phyloP scores from a whole-genome alignment of 2,329 filamentous ascomycete species.

The Epichloe gansuensis region DNA sequence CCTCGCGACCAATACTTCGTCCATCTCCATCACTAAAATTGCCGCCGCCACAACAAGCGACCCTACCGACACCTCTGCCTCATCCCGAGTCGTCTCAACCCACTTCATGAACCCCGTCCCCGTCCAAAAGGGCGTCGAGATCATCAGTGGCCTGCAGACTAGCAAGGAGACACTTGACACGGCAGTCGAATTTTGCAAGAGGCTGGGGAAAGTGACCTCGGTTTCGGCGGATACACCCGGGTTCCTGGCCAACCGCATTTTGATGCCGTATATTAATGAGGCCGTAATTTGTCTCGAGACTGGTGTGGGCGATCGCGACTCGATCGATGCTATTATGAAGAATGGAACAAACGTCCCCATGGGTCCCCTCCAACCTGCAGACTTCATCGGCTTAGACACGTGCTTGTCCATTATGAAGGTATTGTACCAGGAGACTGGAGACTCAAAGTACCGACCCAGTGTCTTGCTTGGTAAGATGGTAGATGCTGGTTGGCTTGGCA shows the following conservation, averaged over 20 bases:
- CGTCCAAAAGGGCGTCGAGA: constrained; percentile 93
- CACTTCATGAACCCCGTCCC: constrained; percentile 99
- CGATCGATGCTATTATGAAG: constrained; percentile 98
- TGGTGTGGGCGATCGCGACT: constrained; percentile 73
- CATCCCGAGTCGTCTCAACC: constrained; percentile 82
- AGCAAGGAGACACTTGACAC: constrained; percentile 68
- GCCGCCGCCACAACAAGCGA: constrained; percentile 73
- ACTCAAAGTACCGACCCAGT: constrained; percentile 88
- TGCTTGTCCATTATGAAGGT: constrained; percentile 97
- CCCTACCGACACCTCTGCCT: constrained; percentile 65
- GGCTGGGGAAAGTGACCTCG: constrained; percentile 87
- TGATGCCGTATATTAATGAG: constrained; percentile 99
- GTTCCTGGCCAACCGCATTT: constrained; percentile 88
- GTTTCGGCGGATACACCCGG: constrained; percentile 82
- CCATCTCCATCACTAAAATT: constrained; percentile 93
- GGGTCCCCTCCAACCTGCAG: constrained; percentile 84
- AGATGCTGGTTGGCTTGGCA: constrained; percentile 91
- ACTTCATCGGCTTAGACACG: constrained; percentile 95
- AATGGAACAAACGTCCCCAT: constrained; percentile 98
- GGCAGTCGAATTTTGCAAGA: constrained; percentile 72
- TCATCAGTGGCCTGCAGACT: constrained; percentile 89
- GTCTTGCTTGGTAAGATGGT: constrained; percentile 90
- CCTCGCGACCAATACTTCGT: constrained; percentile 96
- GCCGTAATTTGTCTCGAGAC: constrained; percentile 94
- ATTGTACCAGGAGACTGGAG: constrained; percentile 77